Conservation (phyloP, 2,329 filamentous ascomycete species). For the Penicillium sp. region DNA sequence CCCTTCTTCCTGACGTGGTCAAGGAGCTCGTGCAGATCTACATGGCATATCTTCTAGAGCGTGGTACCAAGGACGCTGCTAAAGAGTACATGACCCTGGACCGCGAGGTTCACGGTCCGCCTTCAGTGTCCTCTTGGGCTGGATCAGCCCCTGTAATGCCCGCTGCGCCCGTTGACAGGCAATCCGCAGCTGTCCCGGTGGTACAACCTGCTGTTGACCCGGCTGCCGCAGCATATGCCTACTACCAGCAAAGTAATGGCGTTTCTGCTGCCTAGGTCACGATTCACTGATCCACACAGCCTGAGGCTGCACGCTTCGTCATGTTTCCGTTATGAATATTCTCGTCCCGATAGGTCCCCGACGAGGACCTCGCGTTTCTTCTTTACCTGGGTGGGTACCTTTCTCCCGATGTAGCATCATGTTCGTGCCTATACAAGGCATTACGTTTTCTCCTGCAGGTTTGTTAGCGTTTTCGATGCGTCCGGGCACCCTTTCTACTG, state of each 20-base stretch:
- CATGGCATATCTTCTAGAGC: conserved; percentile 77
- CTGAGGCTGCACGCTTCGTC: conserved; percentile 11
- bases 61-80: conserved; percentile 78
- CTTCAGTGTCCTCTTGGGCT: conserved; percentile 38
- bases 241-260: conserved; percentile 34
- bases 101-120: conserved; percentile 74
- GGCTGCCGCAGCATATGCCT: conserved; percentile 26
- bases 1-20: conserved; percentile 64
- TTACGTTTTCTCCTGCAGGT: conserved; percentile 18
- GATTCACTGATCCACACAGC: background rate
- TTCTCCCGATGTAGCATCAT: conserved; percentile 22
- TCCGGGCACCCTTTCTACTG: conserved; percentile 2
- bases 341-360: conserved; percentile 1
- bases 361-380: conserved; percentile 5
- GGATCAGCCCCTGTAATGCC: conserved; percentile 20
- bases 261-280: conserved; percentile 14
- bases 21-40: conserved; percentile 76
- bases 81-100: conserved; percentile 83
- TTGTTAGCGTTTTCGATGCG: conserved; percentile 27
- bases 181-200: conserved; percentile 5
- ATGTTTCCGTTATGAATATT: conserved; percentile 12
- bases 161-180: conserved; percentile 5
- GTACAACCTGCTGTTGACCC: conserved; percentile 8
- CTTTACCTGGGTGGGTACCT: conserved; percentile 20
- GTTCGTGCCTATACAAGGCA: conserved; percentile 9